Evolutionary conservation across 192 early-diverging fungal species (phyloP), one percentile per base, ranked within the genome.

Genomic region (Haplosporangium gracile): DNA sequence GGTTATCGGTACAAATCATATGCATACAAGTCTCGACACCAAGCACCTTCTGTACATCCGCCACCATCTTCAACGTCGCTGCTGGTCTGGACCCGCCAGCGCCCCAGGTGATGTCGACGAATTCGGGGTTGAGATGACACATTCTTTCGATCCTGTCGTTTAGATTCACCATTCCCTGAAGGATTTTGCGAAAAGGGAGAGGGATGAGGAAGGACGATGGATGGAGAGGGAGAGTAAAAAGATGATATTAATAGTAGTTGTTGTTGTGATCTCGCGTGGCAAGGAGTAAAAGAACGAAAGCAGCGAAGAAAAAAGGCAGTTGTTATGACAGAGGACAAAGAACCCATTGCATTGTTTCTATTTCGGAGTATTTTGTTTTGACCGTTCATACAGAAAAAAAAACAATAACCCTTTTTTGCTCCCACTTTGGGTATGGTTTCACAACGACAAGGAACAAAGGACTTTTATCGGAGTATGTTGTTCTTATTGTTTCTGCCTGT

Each of bases 1-100:
- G 95, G 96, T 98, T 99, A 84, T 99, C 98, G 45, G 98, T 98
- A 81, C 98, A 99, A 24, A 97, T 98, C 82, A 99, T 88, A 89
- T 99, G 98, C 97, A 98, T 97, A 75, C 92, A 89, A 0, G 96
- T 95, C 78, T 98, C 97, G 20, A 98, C 90, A 5, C 97, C 97
- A 80, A 96, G 96, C 0, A 97, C 95, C 34, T 93, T 91, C 92
- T 98, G 97, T 16, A 96, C 95, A 20, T 94, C 94, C 0, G 92
- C 88, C 69, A 93, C 93, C 29, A 98, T 94, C 85, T 98, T 95
- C 53, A 96, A 82, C 4, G 97, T 99, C 20, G 95, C 89, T 74
- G 97, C 96, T 24, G 96, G 94, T 20, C 94, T 93, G 24, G 94
- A 89, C 4, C 98, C 98, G 22, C 98, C 98, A 7, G 98, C 98